These are phyloP conservation scores for Infundibulicybe gibba DNA, from an alignment of 768 basidiomycete genomes.

Conservation along the genomic window DNA sequence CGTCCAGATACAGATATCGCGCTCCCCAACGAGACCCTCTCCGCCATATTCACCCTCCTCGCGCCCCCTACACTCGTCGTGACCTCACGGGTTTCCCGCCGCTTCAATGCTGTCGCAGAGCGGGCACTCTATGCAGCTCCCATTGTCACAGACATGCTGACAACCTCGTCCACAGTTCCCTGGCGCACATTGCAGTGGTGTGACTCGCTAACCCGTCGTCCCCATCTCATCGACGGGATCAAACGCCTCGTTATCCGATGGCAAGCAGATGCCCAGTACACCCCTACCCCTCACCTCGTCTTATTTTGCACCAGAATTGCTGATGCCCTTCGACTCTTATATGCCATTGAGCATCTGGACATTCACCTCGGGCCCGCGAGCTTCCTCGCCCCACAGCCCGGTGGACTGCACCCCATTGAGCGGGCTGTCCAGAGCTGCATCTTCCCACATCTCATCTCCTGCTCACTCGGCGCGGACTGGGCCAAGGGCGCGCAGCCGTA, in stretches of 20 bases:
- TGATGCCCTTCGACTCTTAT: slow-evolving; percentile 28
- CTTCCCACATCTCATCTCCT: slow-evolving; percentile 36
- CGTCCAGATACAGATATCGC: slow-evolving; percentile 14
- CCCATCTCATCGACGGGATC: slow-evolving; percentile 42
- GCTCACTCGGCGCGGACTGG: slow-evolving; percentile 44
- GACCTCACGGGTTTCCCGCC: slow-evolving; percentile 41
- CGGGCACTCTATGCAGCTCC: slow-evolving; percentile 55
- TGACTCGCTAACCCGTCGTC: slow-evolving; percentile 41
- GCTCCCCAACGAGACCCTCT: slow-evolving; percentile 57
- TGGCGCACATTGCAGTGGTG: slow-evolving; percentile 47
- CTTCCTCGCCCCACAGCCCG: slow-evolving; percentile 10
- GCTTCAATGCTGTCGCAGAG: slow-evolving; percentile 52
- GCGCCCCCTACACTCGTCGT: slow-evolving; percentile 31
- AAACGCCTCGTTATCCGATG: slow-evolving; percentile 51
- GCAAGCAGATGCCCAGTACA: slow-evolving; percentile 36
- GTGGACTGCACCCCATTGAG: slow-evolving; percentile 40
- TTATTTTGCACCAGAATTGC: slow-evolving; percentile 36
- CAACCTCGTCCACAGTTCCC: slow-evolving; percentile 34
- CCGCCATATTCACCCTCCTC: slow-evolving; percentile 40
- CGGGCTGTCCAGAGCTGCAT: slow-evolving; percentile 33
- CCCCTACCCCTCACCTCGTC: slow-evolving; percentile 25
- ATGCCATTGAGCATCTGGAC: slow-evolving; percentile 51
- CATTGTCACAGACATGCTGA: slow-evolving; percentile 42
- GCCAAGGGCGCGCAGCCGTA: slow-evolving; percentile 38
- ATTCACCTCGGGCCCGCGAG: slow-evolving; percentile 48